Base-by-base conservation (phyloP, 2,329 filamentous ascomycete species). In the Microthyrium microscopicum region DNA sequence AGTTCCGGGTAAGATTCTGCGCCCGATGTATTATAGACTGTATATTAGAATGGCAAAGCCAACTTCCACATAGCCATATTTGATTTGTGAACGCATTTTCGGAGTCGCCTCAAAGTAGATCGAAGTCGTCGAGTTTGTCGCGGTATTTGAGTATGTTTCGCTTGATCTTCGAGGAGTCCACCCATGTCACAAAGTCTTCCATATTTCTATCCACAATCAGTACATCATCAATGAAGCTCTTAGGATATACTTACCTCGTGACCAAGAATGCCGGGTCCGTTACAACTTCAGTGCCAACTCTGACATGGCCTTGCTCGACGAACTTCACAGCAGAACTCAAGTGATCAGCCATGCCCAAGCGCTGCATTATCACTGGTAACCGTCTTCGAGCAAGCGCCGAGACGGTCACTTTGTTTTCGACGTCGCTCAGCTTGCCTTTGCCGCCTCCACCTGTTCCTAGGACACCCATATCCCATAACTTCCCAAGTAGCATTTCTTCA, bases 181-280 rank as follows among this genome's bases (percentile, higher is more conserved):
- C 77, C 87, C 87, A 95, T 1, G 87, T 94, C 13, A 95, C 79
- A 53, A 91, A 93, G 58, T 95, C 87, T 58, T 95, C 87, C 68
- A 92, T 82, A 40, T 73, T 80, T 42, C 85, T 59, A 30, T 4
- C 9, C 2, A 5, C 5, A 3, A 25, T 25, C n/a, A 12, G 22
- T 13, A 13, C 11, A 12, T 6, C 6, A 15, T 15, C n/a, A 12
- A 17, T 19, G 12, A 6, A 9, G 20, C 33, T 15, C 7, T n/a
- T 6, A 32, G 8, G 4, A 11, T 20, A 3, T 26, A 37, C 42
- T 31, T 41, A 59, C 56, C 58, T 67, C 24, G 82, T 89, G 5
- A 95, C 83, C 34, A 94, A 57, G 48, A 84, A 94, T 1, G 84
- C 85, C 19, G 84, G 75, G 52, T 95, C 87, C 2, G 81, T 91